Evolutionary conservation across 2,329 filamentous ascomycete species (phyloP).

Genomic region (Sphaerulina populicola): DNA sequence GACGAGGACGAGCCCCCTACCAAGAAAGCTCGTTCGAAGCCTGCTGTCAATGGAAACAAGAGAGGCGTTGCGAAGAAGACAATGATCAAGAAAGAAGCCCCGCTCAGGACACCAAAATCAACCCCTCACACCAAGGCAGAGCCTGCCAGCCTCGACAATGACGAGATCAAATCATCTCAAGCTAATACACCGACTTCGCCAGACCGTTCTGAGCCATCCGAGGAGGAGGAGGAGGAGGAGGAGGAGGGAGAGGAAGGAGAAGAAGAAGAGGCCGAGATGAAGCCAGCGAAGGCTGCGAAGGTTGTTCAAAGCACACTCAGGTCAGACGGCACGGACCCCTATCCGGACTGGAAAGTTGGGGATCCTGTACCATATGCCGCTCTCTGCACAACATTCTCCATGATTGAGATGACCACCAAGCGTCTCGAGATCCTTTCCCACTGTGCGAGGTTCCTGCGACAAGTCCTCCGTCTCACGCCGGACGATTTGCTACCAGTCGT

Average conservation of each 20-base stretch:
- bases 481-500: conserved; percentile 80
- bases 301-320: conserved; percentile 71
- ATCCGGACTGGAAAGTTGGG: conserved; percentile 87
- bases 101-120: conserved; percentile 12
- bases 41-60: conserved; percentile 12
- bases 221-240: conserved; percentile 31
- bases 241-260: conserved; percentile 25
- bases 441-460: conserved; percentile 81
- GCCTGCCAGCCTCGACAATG: conserved; percentile 11
- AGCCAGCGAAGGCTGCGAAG: conserved; percentile 66
- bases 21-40: conserved; percentile 31
- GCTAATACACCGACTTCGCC: neutral
- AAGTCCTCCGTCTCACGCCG: conserved; percentile 87
- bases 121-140: conserved; percentile 10
- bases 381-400: conserved; percentile 85
- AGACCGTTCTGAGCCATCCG: conserved; percentile 15
- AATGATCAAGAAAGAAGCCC: conserved; percentile 18
- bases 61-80: conserved; percentile 24
- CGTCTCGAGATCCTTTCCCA: conserved; percentile 79
- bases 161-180: conserved; percentile 3
- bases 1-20: conserved; percentile 31
- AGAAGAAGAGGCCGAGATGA: conserved; percentile 60
- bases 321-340: conserved; percentile 64
- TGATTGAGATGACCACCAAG: conserved; percentile 91
- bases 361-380: conserved; percentile 89